A percentile compares a stretch with the other conserved stretches of the same genome.
Conservation (phyloP, 106 monocot species). For the Hemerocallis citrina region DNA sequence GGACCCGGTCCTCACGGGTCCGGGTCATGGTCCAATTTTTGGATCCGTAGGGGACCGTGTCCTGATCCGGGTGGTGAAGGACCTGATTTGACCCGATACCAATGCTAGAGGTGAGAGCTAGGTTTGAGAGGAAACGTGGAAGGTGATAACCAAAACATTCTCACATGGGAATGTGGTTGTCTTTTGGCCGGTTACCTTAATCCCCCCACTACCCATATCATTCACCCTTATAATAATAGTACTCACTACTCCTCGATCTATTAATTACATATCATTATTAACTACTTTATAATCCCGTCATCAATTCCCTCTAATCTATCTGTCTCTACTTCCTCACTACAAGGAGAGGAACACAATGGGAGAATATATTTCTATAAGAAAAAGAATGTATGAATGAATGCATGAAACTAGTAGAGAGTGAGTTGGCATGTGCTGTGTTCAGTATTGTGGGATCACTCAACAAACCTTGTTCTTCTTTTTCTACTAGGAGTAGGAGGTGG, state of each 20-base stretch:
- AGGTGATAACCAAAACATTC: neutral
- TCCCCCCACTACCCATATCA: neutral
- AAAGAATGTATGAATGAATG: neutral
- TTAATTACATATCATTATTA: neutral
- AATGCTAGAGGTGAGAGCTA: too few species aligned
- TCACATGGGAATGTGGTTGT: conserved; percentile 1
- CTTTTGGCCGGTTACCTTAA: neutral
- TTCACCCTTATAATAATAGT: neutral
- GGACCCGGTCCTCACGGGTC: too few species aligned
- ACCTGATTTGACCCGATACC: too few species aligned
- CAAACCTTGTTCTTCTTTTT: neutral
- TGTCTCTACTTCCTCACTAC: neutral
- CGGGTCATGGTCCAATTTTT: too few species aligned
- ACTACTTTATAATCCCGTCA: neutral
- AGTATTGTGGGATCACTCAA: neutral
- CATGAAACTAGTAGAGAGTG: neutral
- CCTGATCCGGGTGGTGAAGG: too few species aligned
- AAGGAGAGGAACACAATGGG: neutral
- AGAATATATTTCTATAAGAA: neutral
- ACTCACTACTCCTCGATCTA: neutral
- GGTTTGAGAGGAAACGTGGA: neutral
- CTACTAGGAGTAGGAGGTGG: too few species aligned
- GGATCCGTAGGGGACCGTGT: too few species aligned
- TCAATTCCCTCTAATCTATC: conserved; percentile 6
- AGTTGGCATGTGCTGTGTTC: neutral